A percentile compares a stretch with the other conserved stretches of the same genome.
These are phyloP conservation scores for Hydrangea macrophylla DNA, from an alignment of 148 eudicot species.

Conservation along the genomic window DNA sequence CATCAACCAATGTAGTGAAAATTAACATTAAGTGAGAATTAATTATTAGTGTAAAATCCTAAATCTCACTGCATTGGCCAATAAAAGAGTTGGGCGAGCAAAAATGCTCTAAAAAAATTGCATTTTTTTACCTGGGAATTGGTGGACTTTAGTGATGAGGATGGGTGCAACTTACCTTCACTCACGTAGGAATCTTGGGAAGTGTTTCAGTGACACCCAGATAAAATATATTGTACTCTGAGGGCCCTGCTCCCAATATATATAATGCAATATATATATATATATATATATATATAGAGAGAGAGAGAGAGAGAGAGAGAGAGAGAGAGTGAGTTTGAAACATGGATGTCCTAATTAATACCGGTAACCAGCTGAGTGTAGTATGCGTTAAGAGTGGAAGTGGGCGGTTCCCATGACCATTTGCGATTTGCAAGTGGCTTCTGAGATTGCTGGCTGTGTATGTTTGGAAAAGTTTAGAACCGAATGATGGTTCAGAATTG, in stretches of 20 bases:
- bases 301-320: not conserved
- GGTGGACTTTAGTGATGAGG: conserved; percentile 5
- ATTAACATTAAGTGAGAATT: too few relatives aligned
- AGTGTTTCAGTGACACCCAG: conserved; percentile 1
- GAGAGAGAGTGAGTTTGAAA: not conserved
- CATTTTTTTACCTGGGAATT: not conserved
- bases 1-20: too few relatives aligned
- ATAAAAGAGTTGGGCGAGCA: too few relatives aligned
- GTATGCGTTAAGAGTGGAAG: not conserved
- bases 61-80: too few relatives aligned
- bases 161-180: conserved; percentile 6
- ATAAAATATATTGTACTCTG: not conserved
- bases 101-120: too few relatives aligned
- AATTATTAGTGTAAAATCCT: too few relatives aligned
- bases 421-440: too few relatives aligned
- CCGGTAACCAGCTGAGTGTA: not conserved
- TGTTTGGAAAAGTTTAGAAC: too few relatives aligned
- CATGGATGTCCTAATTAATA: not conserved
- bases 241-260: not conserved
- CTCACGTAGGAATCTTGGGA: conserved; percentile 14
- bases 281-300: not conserved
- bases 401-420: not conserved
- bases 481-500: too few relatives aligned
- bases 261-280: not conserved
- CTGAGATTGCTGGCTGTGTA: too few relatives aligned